phyloP scores from a whole-genome alignment of 352 stramenopile species.

The Phytophthora brassicae region DNA sequence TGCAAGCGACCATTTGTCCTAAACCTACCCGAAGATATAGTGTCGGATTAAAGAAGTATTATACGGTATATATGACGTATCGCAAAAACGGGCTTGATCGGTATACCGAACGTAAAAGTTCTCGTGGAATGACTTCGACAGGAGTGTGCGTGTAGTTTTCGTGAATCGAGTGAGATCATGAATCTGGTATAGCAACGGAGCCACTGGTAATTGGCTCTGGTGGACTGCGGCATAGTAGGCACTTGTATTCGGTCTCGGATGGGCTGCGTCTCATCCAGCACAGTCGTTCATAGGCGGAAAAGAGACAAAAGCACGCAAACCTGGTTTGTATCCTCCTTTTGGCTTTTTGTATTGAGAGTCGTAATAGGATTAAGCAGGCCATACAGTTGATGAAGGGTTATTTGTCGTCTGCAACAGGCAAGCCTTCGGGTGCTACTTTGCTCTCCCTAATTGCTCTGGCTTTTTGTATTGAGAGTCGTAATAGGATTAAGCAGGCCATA shows the following conservation, averaged over 20 bases:
- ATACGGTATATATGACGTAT: conserved; percentile 4
- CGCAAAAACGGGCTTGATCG: not conserved
- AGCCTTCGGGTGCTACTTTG: no score
- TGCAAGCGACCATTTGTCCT: no score
- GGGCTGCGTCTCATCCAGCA: not conserved
- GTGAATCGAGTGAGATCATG: not conserved
- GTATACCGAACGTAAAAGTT: not conserved
- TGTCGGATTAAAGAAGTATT: no score
- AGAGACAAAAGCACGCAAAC: conserved; percentile 2
- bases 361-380: conserved; percentile 4
- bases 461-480: not conserved
- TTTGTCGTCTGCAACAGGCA: no score
- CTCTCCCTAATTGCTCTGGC: conserved; percentile 8
- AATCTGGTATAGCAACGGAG: not conserved
- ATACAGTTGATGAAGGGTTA: conserved; percentile 7
- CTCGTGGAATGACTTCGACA: not conserved
- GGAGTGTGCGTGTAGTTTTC: not conserved
- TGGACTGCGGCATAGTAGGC: no score
- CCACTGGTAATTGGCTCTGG: no score
- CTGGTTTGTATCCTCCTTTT: no score
- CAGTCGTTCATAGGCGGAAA: not conserved
- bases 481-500: conserved; percentile 10
- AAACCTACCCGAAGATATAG: no score
- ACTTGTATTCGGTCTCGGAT: not conserved
- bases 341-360: conserved; percentile 1